These are phyloP conservation scores for Beauveria brongniartii DNA, from an alignment of 2,329 filamentous ascomycete species.

Conservation along the genomic window DNA sequence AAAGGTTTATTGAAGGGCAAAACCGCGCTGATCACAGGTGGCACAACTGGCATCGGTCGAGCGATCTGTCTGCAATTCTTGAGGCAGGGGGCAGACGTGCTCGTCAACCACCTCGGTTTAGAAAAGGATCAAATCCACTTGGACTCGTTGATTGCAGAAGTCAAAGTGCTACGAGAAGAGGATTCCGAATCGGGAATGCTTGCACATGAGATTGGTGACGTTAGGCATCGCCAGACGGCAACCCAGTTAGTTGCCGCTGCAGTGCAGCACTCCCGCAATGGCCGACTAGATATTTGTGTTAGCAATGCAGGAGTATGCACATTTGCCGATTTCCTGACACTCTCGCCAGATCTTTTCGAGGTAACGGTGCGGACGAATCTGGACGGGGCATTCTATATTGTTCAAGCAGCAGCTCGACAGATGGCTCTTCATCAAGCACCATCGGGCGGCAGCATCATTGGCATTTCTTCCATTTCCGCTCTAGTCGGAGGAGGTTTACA, in stretches of 20 bases:
- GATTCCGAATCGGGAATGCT: not conserved
- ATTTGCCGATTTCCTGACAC: conserved; percentile 77
- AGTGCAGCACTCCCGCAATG: conserved; percentile 49
- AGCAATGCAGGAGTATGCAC: conserved; percentile 84
- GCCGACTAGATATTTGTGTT: conserved; percentile 67
- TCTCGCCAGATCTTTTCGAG: conserved; percentile 61
- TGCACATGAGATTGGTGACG: conserved; percentile 65
- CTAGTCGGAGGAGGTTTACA: conserved; percentile 72
- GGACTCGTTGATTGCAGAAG: conserved; percentile 44
- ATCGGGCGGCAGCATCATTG: conserved; percentile 72
- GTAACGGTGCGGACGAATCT: conserved; percentile 74
- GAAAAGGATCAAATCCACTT: conserved; percentile 43
- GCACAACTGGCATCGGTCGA: conserved; percentile 77
- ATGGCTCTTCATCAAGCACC: conserved; percentile 59
- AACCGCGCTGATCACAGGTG: conserved; percentile 79
- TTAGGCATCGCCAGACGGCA: conserved; percentile 66
- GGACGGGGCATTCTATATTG: conserved; percentile 78
- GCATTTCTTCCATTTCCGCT: conserved; percentile 63
- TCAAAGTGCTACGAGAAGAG: conserved; percentile 32
- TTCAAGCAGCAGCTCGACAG: conserved; percentile 76
- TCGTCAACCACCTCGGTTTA: conserved; percentile 70
- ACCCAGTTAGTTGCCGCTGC: conserved; percentile 57
- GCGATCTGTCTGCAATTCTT: conserved; percentile 77
- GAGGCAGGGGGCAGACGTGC: conserved; percentile 67
- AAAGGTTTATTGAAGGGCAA: conserved; percentile 60